Evolutionary conservation across 129 eudicot species (phyloP).

Genomic region (Lactuca sativa): DNA sequence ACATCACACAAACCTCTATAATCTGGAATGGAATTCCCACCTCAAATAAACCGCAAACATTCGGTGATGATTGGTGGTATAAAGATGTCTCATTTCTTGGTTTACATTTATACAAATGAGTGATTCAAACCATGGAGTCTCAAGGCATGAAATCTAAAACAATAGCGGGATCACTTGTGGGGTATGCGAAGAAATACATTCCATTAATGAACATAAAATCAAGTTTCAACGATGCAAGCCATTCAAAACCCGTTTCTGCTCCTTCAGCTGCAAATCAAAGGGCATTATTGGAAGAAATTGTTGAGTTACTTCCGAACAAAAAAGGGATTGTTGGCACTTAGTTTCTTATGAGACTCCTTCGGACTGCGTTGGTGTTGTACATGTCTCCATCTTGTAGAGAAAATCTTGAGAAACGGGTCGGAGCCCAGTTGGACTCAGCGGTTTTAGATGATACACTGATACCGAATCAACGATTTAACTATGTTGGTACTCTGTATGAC

Average conservation of each 20-base stretch:
- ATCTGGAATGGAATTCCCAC: slow-evolving; percentile 69
- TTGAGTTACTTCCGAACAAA: slow-evolving; percentile 55
- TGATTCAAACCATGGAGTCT: slow-evolving; percentile 56
- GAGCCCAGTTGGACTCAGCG: slow-evolving; percentile 74
- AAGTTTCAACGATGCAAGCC: slow-evolving; percentile 47
- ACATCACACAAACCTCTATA: neutral
- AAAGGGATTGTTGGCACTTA: slow-evolving; percentile 67
- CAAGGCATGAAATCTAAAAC: slow-evolving; percentile 62
- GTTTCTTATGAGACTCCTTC: slow-evolving; percentile 64
- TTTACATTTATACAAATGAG: slow-evolving; percentile 20
- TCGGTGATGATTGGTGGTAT: slow-evolving; percentile 73
- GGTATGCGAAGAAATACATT: slow-evolving; percentile 65
- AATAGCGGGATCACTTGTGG: slow-evolving; percentile 66
- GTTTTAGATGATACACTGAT: slow-evolving; percentile 58
- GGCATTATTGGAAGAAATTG: slow-evolving; percentile 73
- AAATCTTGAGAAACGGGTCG: slow-evolving; percentile 67
- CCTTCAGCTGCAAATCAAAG: slow-evolving; percentile 78
- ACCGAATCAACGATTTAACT: slow-evolving; percentile 65
- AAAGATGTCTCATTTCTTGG: slow-evolving; percentile 66
- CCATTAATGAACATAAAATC: slow-evolving; percentile 63
- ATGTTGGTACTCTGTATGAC: slow-evolving; percentile 68
- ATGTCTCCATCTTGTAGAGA: slow-evolving; percentile 66
- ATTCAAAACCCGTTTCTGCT: slow-evolving; percentile 40
- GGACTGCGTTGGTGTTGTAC: slow-evolving; percentile 65
- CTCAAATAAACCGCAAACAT: slow-evolving; percentile 25